A percentile compares a stretch with the other conserved stretches of the same genome.
Evolutionary conservation across 441 rosid species (phyloP).

Genomic region (Gossypium lobatum): DNA sequence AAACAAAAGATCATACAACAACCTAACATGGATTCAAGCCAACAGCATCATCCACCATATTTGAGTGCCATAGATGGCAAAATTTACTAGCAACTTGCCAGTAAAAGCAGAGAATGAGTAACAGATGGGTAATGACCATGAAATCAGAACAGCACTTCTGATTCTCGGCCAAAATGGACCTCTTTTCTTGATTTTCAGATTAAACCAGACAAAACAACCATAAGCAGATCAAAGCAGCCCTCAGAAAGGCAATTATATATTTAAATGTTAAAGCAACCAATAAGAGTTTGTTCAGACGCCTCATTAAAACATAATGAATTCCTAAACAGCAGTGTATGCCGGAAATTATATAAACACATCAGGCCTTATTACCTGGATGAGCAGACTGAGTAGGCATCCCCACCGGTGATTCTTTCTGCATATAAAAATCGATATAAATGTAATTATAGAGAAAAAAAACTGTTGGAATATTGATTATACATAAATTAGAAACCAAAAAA

Average conservation of each 20-base stretch:
- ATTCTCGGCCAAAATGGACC: not conserved
- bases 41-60: not conserved
- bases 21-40: not conserved
- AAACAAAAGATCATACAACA: not conserved
- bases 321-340: not conserved
- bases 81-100: not conserved
- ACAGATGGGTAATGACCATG: not conserved
- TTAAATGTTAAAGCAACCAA: not conserved
- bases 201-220: not conserved
- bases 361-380: constrained; percentile 64
- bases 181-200: not conserved
- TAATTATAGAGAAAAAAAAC: not conserved
- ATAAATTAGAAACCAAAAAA: not conserved
- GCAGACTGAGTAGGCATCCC: constrained; percentile 81
- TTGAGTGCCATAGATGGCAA: not conserved
- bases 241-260: not conserved
- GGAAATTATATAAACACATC: not conserved
- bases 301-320: not conserved
- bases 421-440: not conserved
- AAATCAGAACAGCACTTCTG: not conserved
- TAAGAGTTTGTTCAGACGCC: not conserved
- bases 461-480: not conserved
- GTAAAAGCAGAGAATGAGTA: not conserved
- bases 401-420: constrained; percentile 86
- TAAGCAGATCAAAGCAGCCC: not conserved